phyloP scores from a whole-genome alignment of 345 rosid genomes.

The Euclidium syriacum region DNA sequence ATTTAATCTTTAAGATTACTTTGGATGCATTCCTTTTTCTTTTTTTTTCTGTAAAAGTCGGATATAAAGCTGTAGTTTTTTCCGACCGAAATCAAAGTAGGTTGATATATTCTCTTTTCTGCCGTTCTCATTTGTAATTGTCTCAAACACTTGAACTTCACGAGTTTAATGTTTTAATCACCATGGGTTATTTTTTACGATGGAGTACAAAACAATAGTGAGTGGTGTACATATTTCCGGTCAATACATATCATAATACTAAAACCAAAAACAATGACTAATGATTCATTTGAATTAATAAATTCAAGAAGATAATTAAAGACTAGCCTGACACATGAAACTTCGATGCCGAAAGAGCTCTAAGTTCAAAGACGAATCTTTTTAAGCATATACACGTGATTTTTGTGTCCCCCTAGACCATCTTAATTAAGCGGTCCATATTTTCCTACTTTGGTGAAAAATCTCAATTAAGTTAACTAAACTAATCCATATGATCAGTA shows the following conservation, averaged over 20 bases:
- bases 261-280: neutral
- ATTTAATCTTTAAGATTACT: too few species aligned
- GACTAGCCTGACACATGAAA: constrained; percentile 30
- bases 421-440: constrained; percentile 25
- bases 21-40: too few species aligned
- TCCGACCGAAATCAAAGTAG: too few species aligned
- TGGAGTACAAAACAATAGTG: neutral
- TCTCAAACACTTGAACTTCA: neutral
- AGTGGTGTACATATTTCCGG: neutral
- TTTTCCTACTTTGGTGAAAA: constrained; percentile 5
- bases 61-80: too few species aligned
- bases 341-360: constrained; percentile 33
- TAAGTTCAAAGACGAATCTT: constrained; percentile 28
- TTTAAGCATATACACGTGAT: constrained; percentile 27
- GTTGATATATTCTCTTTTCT: too few species aligned
- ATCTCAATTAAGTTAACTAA: constrained; percentile 9
- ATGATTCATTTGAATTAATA: neutral
- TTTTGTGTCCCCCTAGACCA: constrained; percentile 29
- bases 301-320: neutral
- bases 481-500: constrained; percentile 11
- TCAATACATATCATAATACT: neutral
- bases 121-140: too few species aligned
- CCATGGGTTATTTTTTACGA: neutral
- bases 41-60: too few species aligned
- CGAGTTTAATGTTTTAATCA: neutral